Base-by-base conservation (phyloP, 2,329 filamentous ascomycete genomes). In the Aureobasidium sp. region DNA sequence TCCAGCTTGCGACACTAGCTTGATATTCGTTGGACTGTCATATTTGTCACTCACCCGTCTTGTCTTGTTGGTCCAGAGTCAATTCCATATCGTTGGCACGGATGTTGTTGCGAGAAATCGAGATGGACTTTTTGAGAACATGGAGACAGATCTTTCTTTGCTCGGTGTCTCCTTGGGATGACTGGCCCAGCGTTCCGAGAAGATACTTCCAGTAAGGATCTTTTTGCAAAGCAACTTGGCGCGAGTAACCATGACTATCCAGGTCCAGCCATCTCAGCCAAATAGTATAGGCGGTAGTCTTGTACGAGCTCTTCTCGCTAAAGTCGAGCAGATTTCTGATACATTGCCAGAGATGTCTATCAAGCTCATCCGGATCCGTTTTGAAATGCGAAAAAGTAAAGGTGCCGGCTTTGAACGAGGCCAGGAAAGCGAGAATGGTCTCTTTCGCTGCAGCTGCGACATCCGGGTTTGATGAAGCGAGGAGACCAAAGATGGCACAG, bases 91-190 rank as follows among this genome's bases (percentile, higher is more conserved):
- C 48, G n/a, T 51, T 62, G 37, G 62, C 53, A 15, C 39, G 27
- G 7, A 65, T 52, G 37, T 65, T 47, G 22, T 62, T 45, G 15
- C 55, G 58, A 9, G 55, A 39, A 62, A 67, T 64, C n/a, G 61
- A 34, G 15, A 80, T 64, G 1, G 78, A 79, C 15, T 71, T 71
- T 31, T 71, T 72, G 49, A 80, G 68, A 17, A 80, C 79, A 2
- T 73, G 74, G 5, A 81, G 73, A 64, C 76, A 77, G 59, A 74
- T 75, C 62, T 80, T 80, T 14, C 77, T 74, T 61, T 77, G 73
- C 65, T 81, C 78, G 5, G 72, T 71, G 62, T 76, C 76, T 8
- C 78, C 78, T 22, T 68, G 64, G n/a, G 74, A 66, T 22, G 45
- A 49, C 22, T 60, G 57, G 14, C 57, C 57, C 12, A 80, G 67